Conservation (phyloP, 2,329 filamentous ascomycete species). For the Hypoxylon sp. region DNA sequence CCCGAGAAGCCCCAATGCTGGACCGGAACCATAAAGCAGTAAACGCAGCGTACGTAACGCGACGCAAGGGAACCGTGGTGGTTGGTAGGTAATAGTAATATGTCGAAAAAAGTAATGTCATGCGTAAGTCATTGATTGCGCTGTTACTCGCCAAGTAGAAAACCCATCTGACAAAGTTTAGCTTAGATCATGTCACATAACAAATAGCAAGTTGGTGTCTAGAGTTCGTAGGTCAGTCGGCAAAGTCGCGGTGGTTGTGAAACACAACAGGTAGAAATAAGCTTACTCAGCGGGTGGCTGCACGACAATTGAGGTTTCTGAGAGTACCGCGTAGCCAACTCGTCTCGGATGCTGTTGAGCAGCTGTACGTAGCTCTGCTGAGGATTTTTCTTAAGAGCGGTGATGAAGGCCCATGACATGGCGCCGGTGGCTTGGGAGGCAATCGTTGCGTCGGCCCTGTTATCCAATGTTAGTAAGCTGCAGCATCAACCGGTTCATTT, state of each 20-base stretch:
- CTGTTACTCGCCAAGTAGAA: slow-evolving; percentile 9
- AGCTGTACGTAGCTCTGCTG: slow-evolving; percentile 97
- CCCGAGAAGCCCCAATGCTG: slow-evolving; percentile 31
- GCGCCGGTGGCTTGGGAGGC: slow-evolving; percentile 91
- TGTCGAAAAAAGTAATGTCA: slow-evolving; percentile 11
- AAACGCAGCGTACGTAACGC: slow-evolving; percentile 9
- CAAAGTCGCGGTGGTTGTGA: slow-evolving; percentile 7
- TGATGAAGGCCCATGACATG: slow-evolving; percentile 98
- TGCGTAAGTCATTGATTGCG: slow-evolving; percentile 28
- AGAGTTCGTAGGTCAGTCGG: slow-evolving; percentile 41
- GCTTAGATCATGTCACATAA: slow-evolving; percentile 66
- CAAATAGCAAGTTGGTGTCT: slow-evolving; percentile 77
- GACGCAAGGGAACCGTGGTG: slow-evolving; percentile 18
- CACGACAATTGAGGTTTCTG: slow-evolving; percentile 98
- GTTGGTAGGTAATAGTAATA: not conserved
- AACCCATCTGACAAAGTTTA: slow-evolving; percentile 17
- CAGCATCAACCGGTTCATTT: not conserved
- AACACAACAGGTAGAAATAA: slow-evolving; percentile 10
- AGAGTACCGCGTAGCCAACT: slow-evolving; percentile 86
- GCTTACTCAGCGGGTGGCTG: slow-evolving; percentile 93
- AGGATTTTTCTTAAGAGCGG: slow-evolving; percentile 89
- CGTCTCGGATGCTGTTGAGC: slow-evolving; percentile 93
- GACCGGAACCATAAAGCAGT: slow-evolving; percentile 29
- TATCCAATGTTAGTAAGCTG: slow-evolving; percentile 44
- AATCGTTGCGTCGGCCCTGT: slow-evolving; percentile 90